Conservation (phyloP, 305 asterid genomes). For the Fraxinus albicans region DNA sequence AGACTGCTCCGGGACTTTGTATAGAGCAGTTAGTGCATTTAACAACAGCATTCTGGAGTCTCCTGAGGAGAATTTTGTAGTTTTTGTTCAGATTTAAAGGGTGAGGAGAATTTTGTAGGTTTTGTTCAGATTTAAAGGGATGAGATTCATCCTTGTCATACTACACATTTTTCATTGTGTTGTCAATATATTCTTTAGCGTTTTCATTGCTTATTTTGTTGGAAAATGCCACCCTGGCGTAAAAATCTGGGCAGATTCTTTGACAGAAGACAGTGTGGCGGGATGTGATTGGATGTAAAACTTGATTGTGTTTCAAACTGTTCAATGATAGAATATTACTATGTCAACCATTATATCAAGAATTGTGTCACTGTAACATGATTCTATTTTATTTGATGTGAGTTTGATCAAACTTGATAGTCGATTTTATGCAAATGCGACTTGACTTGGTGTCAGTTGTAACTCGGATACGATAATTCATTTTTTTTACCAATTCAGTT, state of each 20-base stretch:
- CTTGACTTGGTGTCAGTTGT: background rate
- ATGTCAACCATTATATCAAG: no score
- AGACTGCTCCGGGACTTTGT: slow-evolving; percentile 44
- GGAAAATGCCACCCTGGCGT: background rate
- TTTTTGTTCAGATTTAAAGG: slow-evolving; percentile 10
- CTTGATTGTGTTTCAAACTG: no score
- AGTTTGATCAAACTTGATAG: background rate
- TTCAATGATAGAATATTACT: no score
- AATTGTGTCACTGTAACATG: no score
- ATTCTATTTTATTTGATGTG: background rate
- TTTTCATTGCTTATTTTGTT: background rate
- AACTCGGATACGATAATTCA: background rate
- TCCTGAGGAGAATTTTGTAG: slow-evolving; percentile 36
- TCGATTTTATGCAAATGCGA: background rate
- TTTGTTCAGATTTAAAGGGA: slow-evolving; percentile 15
- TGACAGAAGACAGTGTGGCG: no score
- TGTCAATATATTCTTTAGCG: background rate
- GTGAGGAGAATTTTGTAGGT: background rate
- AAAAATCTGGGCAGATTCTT: no score
- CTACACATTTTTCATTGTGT: background rate
- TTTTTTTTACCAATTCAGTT: background rate
- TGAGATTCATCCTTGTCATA: slow-evolving; percentile 5
- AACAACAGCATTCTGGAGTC: slow-evolving; percentile 24
- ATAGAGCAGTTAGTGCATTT: slow-evolving; percentile 38
- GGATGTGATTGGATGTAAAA: no score